Evolutionary conservation across 2,329 filamentous ascomycete species (phyloP), one percentile per base, ranked within the genome.

Genomic region (Aureobasidium sp.): DNA sequence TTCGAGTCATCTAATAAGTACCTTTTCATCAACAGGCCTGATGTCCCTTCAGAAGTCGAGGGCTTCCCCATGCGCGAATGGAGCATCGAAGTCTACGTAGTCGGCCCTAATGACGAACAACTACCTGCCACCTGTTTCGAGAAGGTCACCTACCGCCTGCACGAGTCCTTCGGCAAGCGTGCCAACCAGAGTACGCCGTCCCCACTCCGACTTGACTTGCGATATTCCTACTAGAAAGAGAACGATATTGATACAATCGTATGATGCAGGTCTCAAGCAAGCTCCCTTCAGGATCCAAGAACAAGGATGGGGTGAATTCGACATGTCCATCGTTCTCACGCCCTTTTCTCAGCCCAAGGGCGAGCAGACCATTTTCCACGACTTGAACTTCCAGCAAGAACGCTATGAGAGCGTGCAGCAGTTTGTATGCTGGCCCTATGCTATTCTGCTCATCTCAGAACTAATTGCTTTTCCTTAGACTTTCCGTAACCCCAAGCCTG

Each of bases 271-370:
- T 29, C 88, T 96, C 78, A 87, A 86, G 71, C 87, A 89, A 66
- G 85, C 91, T 0, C 94, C 94, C 0, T 99, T 97, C 78, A 83
- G 82, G 66, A 96, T 96, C 75, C 81, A 85, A 66, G 96, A 99
- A 76, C 90, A 97, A 77, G 94, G 94, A 68, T 99, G 94, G 94
- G 94, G 94, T 71, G 94, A 97, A 78, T 99, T 99, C 74, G 94
- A 97, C 73, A 93, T 99, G 86, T 82, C 81, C 51, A 94, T 97
- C 70, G 85, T 89, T 64, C 82, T 95, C 68, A 88, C 86, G 71
- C 89, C 88, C 47, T 86, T 88, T 34, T 72, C 72, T 25, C 66
- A 64, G 25, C 91, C 94, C 76, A 97, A 97, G 80, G 88, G 85
- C 62, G 93, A 96, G 71, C 84, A 91, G 70, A 81, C 83, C 14